Evolutionary conservation across 2,329 filamentous ascomycete species (phyloP).

Genomic region (Colletotrichum tabaci): DNA sequence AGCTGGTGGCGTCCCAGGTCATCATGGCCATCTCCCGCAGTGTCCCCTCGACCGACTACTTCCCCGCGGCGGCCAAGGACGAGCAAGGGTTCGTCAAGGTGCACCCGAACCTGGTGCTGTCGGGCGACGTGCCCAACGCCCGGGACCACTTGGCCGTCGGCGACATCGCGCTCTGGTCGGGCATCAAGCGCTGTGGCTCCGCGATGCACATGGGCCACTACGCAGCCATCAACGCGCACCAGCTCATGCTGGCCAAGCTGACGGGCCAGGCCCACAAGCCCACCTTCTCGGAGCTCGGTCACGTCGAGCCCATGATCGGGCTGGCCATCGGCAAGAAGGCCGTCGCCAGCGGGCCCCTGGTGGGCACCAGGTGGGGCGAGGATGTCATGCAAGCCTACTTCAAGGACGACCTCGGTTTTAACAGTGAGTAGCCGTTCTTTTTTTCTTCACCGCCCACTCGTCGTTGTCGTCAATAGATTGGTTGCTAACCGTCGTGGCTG

Average conservation of each 20-base stretch:
- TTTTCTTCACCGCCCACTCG: background rate
- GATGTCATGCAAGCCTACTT: slow-evolving; percentile 77
- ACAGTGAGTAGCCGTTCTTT: slow-evolving; percentile 64
- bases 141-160: slow-evolving; percentile 77
- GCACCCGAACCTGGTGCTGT: slow-evolving; percentile 69
- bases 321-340: slow-evolving; percentile 80
- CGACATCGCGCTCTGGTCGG: slow-evolving; percentile 79
- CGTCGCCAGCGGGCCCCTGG: slow-evolving; percentile 71
- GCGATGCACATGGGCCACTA: slow-evolving; percentile 82
- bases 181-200: slow-evolving; percentile 84
- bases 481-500: slow-evolving; percentile 42
- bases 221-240: slow-evolving; percentile 77
- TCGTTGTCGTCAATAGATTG: too few relatives aligned
- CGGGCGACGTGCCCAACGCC: slow-evolving; percentile 67
- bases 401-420: slow-evolving; percentile 76
- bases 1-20: slow-evolving; percentile 74
- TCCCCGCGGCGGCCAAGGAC: slow-evolving; percentile 72
- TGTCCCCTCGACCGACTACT: slow-evolving; percentile 73
- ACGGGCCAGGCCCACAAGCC: slow-evolving; percentile 54
- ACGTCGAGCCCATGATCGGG: slow-evolving; percentile 77
- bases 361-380: slow-evolving; percentile 72
- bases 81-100: slow-evolving; percentile 78
- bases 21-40: slow-evolving; percentile 79
- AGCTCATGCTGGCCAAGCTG: slow-evolving; percentile 66
- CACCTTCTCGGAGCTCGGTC: slow-evolving; percentile 63